These are phyloP conservation scores for Tuber borchii DNA, from an alignment of 495 filamentous ascomycete genomes.

Conservation along the genomic window DNA sequence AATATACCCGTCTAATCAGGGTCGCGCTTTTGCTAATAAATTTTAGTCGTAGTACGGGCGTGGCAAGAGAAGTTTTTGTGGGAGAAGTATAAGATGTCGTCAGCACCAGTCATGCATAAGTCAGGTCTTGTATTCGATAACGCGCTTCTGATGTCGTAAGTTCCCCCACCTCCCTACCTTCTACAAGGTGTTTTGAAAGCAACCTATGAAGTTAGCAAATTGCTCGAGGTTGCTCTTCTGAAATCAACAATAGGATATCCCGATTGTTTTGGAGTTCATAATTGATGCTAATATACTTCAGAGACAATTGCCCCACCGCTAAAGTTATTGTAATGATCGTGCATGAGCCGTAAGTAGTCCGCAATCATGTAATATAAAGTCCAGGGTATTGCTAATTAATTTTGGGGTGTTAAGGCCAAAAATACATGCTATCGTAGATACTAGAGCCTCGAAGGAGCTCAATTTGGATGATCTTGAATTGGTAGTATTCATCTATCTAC, in stretches of 20 bases:
- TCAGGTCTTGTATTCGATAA: not conserved
- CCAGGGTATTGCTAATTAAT: not conserved
- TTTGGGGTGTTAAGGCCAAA: slow-evolving; percentile 43
- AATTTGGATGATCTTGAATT: slow-evolving; percentile 42
- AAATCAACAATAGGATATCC: not conserved
- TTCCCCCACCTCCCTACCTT: not conserved
- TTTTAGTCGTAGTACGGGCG: slow-evolving; percentile 62
- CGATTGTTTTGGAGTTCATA: not conserved
- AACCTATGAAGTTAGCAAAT: not conserved
- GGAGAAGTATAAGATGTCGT: slow-evolving; percentile 52
- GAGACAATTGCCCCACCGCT: not conserved
- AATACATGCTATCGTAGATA: slow-evolving; percentile 42
- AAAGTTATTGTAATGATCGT: slow-evolving; percentile 33
- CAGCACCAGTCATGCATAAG: not conserved
- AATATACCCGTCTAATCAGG: not conserved
- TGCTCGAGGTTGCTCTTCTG: not conserved
- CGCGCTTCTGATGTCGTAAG: not conserved
- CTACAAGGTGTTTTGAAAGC: not conserved
- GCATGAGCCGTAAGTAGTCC: slow-evolving; percentile 47
- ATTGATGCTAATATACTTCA: not conserved
- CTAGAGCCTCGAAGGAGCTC: slow-evolving; percentile 41
- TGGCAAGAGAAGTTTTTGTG: slow-evolving; percentile 64
- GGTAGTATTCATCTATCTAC: slow-evolving; percentile 51
- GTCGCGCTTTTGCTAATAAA: not conserved
- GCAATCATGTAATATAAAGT: slow-evolving; percentile 21